Base-by-base conservation (phyloP, 257 asterid genomes). In the Solanum corneliomulleri region DNA sequence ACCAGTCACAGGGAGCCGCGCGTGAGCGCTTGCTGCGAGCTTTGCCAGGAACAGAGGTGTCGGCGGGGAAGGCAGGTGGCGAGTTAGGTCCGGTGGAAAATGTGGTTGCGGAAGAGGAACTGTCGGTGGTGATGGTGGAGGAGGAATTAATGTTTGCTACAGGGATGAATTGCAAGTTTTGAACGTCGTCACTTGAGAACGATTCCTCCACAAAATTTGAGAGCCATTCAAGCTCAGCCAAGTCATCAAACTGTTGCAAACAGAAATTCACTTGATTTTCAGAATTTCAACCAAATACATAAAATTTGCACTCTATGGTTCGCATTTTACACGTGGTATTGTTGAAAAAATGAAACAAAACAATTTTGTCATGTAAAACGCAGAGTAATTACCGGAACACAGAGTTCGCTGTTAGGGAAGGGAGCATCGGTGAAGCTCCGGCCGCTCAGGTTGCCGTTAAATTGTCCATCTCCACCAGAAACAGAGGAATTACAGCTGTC, bases 21-120 rank as follows among this genome's bases (percentile, higher is more conserved):
- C 99, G 97, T 66, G 98, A 91, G n/a, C 99, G 98, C 78, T 95
- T 97, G 96, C 98, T 95, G 37, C 99, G 98, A 71, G 98, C 99
- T 91, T 96, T 97, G 15, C 95, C 98, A 1, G 99, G 99, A 49
- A 97, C 96, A 2, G 96, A 91, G 21, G 95, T 94, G 85, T 96
- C 99, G 87, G 93, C 14, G 6, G 96, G 93, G 89, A 95, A 93
- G 15, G 87, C 84, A 9, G 94, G 89, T 15, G 93, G 92, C 15
- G 94, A 91, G 89, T 90, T 86, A 56, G 71, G 31, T 23, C 77
- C 58, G 15, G n/a, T 16, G 42, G 77, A 15, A 23, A 41, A 49
- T 71, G 87, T 83, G 87, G 95, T 66, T 89, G 81, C 93, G 89
- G 98, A 92, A 45, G 96, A 92, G 8, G 95, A 90, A 52, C 93